A percentile compares a stretch with the other conserved stretches of the same genome.
Conservation (phyloP, 2,329 filamentous ascomycete species). For the Alternaria postmessia region DNA sequence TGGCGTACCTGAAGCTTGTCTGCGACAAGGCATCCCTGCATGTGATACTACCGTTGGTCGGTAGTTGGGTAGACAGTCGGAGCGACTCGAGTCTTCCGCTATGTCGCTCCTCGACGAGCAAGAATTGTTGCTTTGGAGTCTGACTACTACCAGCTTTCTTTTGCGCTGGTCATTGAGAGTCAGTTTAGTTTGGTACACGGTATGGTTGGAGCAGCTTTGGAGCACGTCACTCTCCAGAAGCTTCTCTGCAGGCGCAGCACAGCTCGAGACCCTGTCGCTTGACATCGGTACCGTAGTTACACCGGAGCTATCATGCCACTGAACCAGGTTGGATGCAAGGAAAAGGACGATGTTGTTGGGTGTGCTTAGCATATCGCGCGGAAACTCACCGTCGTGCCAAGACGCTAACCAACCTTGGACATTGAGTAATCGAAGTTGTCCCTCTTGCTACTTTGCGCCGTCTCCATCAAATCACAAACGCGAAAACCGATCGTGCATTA, state of each 20-base stretch:
- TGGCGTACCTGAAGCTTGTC: neutral
- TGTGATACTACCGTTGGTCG: neutral
- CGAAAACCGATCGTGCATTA: neutral
- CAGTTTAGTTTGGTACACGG: no score
- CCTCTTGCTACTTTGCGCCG: neutral
- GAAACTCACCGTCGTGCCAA: slow-evolving; percentile 7
- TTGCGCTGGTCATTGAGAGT: no score
- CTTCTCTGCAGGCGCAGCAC: neutral
- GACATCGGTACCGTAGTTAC: neutral
- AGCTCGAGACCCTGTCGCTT: neutral
- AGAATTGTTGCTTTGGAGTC: no score
- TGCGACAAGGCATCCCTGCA: neutral
- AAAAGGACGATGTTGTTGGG: slow-evolving; percentile 2
- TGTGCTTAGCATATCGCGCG: slow-evolving; percentile 13
- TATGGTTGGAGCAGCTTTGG: no score
- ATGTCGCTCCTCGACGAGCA: neutral
- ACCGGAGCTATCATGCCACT: neutral
- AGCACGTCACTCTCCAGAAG: neutral
- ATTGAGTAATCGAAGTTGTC: neutral
- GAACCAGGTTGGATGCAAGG: neutral
- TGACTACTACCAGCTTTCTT: no score
- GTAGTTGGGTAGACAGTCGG: neutral
- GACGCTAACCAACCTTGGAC: neutral
- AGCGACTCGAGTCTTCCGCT: neutral
- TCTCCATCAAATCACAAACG: neutral